phyloP scores from a whole-genome alignment of 1,139 yeast genomes.

The Candida frijolesensis region DNA sequence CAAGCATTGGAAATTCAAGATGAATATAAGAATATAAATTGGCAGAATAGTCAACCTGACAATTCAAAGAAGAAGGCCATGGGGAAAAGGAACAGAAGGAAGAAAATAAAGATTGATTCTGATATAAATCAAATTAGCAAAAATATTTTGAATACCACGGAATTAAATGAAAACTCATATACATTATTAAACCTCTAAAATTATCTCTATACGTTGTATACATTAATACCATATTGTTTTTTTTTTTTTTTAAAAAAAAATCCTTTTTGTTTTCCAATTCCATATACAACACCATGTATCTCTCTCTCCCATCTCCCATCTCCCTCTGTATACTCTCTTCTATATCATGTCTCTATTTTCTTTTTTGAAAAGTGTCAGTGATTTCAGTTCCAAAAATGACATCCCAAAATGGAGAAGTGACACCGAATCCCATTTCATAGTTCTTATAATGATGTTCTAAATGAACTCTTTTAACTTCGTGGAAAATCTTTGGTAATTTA shows the following conservation, averaged over 20 bases:
- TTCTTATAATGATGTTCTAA: constrained; percentile 97
- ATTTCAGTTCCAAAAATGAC: constrained; percentile 76
- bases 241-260: background rate
- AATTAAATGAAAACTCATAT: constrained; percentile 4
- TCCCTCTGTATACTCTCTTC: background rate
- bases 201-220: background rate
- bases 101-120: background rate
- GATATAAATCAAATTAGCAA: background rate
- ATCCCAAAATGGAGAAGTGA: constrained; percentile 93
- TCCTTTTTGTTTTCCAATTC: background rate
- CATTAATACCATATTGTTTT: background rate
- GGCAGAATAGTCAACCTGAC: constrained; percentile 10
- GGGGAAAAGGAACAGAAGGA: background rate
- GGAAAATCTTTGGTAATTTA: constrained; percentile 72
- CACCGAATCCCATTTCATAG: constrained; percentile 95
- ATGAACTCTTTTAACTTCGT: constrained; percentile 83
- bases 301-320: too few species aligned
- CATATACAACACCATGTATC: too few species aligned
- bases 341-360: constrained; percentile 19
- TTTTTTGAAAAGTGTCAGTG: constrained; percentile 37
- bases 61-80: background rate
- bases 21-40: constrained; percentile 8
- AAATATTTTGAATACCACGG: background rate
- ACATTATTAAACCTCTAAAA: background rate
- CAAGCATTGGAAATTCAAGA: constrained; percentile 12